Conservation (phyloP, 441 rosid genomes). For the Biscutella laevigata region DNA sequence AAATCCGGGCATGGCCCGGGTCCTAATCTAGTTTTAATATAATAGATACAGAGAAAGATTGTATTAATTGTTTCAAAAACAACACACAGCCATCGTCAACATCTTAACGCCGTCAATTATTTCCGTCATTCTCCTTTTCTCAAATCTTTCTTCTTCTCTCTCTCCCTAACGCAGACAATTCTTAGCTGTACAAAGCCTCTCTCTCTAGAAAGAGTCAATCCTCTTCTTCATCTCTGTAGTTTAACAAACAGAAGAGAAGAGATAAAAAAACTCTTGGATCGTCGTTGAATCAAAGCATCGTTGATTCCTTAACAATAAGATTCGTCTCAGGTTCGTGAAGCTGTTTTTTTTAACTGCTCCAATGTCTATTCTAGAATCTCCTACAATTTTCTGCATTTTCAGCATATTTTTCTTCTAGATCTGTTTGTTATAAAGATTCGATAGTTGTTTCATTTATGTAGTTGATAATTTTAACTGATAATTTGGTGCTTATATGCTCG, state of each 20-base stretch:
- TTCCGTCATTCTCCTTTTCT: constrained; percentile 15
- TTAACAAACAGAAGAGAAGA: background rate
- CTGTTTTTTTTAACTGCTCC: background rate
- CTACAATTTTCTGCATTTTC: no score
- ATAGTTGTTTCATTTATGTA: background rate
- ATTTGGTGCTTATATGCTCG: background rate
- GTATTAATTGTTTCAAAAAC: no score
- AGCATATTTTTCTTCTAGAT: constrained; percentile 22
- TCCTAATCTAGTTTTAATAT: no score
- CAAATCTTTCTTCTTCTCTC: constrained; percentile 5
- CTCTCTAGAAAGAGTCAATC: background rate
- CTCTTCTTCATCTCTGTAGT: constrained; percentile 1
- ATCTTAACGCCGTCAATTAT: background rate
- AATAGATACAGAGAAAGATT: no score
- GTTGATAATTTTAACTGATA: background rate
- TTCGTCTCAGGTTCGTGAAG: constrained; percentile 2
- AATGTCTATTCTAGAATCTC: background rate
- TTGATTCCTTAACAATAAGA: background rate
- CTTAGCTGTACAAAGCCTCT: constrained; percentile 22
- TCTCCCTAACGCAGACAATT: constrained; percentile 19
- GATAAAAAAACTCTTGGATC: background rate
- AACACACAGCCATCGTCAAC: constrained; percentile 20
- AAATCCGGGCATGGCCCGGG: no score
- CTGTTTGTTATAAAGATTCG: no score
- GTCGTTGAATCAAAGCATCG: background rate